phyloP scores from a whole-genome alignment of 2,329 filamentous ascomycete species.

The Fusarium duplospermum region DNA sequence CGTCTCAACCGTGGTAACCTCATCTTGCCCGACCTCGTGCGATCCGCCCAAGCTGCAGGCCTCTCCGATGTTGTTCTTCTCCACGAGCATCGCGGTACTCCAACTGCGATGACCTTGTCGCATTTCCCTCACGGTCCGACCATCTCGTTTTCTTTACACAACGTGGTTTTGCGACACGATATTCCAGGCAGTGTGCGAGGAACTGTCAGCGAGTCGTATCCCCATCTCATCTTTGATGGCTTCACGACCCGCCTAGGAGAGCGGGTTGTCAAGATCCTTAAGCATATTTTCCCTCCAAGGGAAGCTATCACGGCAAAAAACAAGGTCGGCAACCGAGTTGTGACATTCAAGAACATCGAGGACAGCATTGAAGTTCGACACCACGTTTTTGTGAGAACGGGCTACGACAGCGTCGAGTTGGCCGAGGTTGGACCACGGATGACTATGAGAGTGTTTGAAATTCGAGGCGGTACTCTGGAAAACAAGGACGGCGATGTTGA shows the following conservation, averaged over 20 bases:
- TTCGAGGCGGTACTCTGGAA: slow-evolving; percentile 89
- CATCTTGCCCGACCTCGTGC: slow-evolving; percentile 85
- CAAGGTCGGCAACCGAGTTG: slow-evolving; percentile 87
- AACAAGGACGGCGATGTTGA: slow-evolving; percentile 96
- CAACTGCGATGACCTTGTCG: slow-evolving; percentile 87
- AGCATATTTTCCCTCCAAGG: slow-evolving; percentile 92
- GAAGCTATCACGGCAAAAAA: slow-evolving; percentile 77
- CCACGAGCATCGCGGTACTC: slow-evolving; percentile 92
- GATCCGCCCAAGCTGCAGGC: slow-evolving; percentile 82
- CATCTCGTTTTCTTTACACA: slow-evolving; percentile 85
- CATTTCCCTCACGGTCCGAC: slow-evolving; percentile 90
- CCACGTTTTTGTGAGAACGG: slow-evolving; percentile 90
- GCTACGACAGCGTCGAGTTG: slow-evolving; percentile 88
- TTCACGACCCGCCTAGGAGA: slow-evolving; percentile 85
- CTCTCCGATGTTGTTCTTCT: slow-evolving; percentile 88
- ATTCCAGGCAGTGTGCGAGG: slow-evolving; percentile 89
- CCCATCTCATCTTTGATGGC: slow-evolving; percentile 94
- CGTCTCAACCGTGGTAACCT: slow-evolving; percentile 92
- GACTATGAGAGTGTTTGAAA: slow-evolving; percentile 97
- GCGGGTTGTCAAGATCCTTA: slow-evolving; percentile 88
- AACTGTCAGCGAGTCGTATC: slow-evolving; percentile 91
- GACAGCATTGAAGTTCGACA: slow-evolving; percentile 90
- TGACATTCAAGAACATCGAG: slow-evolving; percentile 95
- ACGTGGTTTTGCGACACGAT: slow-evolving; percentile 91
- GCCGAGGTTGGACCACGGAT: slow-evolving; percentile 93